These are phyloP conservation scores for Pseudogymnoascus pannorum DNA, from an alignment of 2,329 filamentous ascomycete genomes.

Conservation along the genomic window DNA sequence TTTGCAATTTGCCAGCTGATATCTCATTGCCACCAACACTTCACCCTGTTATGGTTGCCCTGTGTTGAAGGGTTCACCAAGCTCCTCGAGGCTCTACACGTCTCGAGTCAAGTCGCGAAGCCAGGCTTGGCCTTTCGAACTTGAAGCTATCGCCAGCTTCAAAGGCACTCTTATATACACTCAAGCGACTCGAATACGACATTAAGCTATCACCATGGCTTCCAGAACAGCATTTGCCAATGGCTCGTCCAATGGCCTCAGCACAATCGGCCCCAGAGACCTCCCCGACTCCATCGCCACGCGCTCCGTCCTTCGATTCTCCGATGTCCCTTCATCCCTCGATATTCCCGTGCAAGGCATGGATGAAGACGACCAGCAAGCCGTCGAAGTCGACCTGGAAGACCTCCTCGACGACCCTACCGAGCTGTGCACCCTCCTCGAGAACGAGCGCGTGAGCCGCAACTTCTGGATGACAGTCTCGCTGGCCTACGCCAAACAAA, in stretches of 20 bases:
- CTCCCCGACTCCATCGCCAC: constrained; percentile 3
- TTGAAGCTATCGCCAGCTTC: constrained; percentile 6
- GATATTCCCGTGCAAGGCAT: constrained; percentile 56
- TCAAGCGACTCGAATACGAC: neutral
- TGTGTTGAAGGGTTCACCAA: constrained; percentile 8
- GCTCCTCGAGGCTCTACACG: constrained; percentile 8
- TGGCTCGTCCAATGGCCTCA: constrained; percentile 1
- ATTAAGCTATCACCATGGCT: neutral
- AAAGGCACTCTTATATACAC: constrained; percentile 3
- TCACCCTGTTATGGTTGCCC: constrained; percentile 4
- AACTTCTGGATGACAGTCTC: constrained; percentile 98
- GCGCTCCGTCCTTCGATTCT: constrained; percentile 40
- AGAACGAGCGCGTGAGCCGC: constrained; percentile 86
- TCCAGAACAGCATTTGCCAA: constrained; percentile 1
- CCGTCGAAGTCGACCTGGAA: constrained; percentile 87
- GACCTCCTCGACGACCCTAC: constrained; percentile 89
- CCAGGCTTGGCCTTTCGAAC: constrained; percentile 6
- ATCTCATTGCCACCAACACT: neutral
- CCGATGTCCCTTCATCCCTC: constrained; percentile 57
- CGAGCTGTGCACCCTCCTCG: constrained; percentile 88
- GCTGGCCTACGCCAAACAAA: constrained; percentile 91
- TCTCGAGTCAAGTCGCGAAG: constrained; percentile 9
- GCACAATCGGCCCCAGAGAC: neutral
- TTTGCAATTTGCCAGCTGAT: neutral
- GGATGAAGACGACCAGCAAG: constrained; percentile 57